Base-by-base conservation (phyloP, 805 yeast genomes). In the Tetrapisispora pingtungensis region DNA sequence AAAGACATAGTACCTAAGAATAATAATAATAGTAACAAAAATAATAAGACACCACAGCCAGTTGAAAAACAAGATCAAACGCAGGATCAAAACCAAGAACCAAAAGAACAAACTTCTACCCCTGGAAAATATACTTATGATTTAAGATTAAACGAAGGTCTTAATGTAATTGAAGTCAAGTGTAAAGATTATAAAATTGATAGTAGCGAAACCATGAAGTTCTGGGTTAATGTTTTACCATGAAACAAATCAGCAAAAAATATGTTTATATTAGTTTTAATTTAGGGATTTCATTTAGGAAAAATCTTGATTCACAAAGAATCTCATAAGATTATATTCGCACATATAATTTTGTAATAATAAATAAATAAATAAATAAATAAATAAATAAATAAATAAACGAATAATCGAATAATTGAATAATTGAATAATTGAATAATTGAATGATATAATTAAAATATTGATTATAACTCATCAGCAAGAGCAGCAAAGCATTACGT, bases 201-300 rank as follows among this genome's bases (percentile, higher is more conserved):
- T 17, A 41, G 30, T 15, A 40, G 32, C 6, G 66, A 62, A 46
- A 30, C 35, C 4, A 49, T 59, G 51, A 58, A 55, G 37, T 55
- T 62, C 36, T 62, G 65, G 64, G 51, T 61, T 14, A 58, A 57
- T 39, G 62, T 61, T 7, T 48, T 59, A 20, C 64, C 66, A 40
- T 61, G 43, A 49, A 36, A n/a, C 12, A 7, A 26, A 26, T 26
- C 7, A 26, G 12, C 28, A 26, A 26, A 26, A 26, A 26, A 26
- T 26, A n/a, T n/a, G n/a, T n/a, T n/a, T n/a, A n/a, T n/a, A n/a
- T n/a, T n/a, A n/a, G n/a, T n/a, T n/a, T 12, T 4, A 28, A 28
- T 14, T 4, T 10, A 28, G 6, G 8, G 8, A 22, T 6, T 22
- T 22, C 26, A 22, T 22, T 5, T 6, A 22, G 7, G 8, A 22